Evolutionary conservation across 1,139 yeast genomes (phyloP).

Genomic region (Kurtzmaniella natalensis): DNA sequence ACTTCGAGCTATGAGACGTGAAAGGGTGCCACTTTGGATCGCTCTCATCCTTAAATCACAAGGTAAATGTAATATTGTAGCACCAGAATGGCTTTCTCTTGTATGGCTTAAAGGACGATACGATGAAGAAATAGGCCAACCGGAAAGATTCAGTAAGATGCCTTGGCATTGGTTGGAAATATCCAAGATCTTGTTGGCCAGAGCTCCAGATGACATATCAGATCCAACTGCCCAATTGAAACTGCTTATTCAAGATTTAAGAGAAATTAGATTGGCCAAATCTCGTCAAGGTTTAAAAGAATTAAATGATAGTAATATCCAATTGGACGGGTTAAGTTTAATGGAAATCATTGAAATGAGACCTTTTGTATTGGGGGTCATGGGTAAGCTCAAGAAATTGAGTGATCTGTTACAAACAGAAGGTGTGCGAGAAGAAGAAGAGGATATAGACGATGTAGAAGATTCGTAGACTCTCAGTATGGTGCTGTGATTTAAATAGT

Average conservation of each 20-base stretch:
- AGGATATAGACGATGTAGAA: slow-evolving; percentile 20
- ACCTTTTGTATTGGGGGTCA: slow-evolving; percentile 72
- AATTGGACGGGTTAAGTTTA: slow-evolving; percentile 74
- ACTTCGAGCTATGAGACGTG: slow-evolving; percentile 65
- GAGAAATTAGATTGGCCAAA: slow-evolving; percentile 80
- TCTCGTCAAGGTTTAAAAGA: slow-evolving; percentile 74
- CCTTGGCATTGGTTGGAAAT: slow-evolving; percentile 90
- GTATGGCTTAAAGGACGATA: slow-evolving; percentile 53
- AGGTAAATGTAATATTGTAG: slow-evolving; percentile 77
- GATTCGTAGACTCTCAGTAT: slow-evolving; percentile 9
- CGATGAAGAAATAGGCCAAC: slow-evolving; percentile 61
- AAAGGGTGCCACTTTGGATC: slow-evolving; percentile 79
- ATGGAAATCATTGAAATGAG: slow-evolving; percentile 86
- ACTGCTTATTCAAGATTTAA: slow-evolving; percentile 71
- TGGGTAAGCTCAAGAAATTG: slow-evolving; percentile 66
- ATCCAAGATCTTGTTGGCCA: slow-evolving; percentile 60
- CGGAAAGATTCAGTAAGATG: slow-evolving; percentile 59
- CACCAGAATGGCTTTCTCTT: slow-evolving; percentile 82
- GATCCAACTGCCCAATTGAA: slow-evolving; percentile 64
- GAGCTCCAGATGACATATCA: slow-evolving; percentile 70
- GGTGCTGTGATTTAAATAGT: background rate
- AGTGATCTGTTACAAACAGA: slow-evolving; percentile 33
- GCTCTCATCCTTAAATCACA: slow-evolving; percentile 82
- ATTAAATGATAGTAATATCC: slow-evolving; percentile 79
- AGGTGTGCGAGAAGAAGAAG: slow-evolving; percentile 18